Base-by-base conservation (phyloP, 371 early-diverging fungal genomes). In the Apophysomyces elegans region DNA sequence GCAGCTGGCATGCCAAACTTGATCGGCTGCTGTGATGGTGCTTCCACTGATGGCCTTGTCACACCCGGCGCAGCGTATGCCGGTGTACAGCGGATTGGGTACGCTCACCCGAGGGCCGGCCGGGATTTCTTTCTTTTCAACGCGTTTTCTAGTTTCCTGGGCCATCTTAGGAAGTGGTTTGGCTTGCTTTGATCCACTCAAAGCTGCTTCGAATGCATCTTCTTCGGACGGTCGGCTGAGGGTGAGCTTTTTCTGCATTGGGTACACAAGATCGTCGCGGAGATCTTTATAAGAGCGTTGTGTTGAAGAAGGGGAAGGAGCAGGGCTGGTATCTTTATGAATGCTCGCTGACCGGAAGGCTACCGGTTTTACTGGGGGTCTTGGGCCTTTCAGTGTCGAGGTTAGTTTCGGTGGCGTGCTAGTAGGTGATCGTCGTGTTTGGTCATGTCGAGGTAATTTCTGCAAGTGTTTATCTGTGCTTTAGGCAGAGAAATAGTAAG, bases 1-100 rank as follows among this genome's bases (percentile, higher is more conserved):
- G 67, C 90, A 90, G 12, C 81, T 84, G 13, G 88, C 74, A 62
- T 93, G 93, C 91, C 91, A 93, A 7, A 79, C 77, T 44, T 84
- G 83, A 8, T 84, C 87, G 63, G 88, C 79, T 3, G 92, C 92
- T 6, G 81, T 81, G 36, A 93, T 84, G 45, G 83, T 78, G 57
- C 75, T 79, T 0, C 87, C 89, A 13, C 77, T 69, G 39, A 87
- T 79, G 0, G 81, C 75, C 21, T 84, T 75, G 7, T 83, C 71
- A 58, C 89, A 88, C 35, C 83, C 84, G 0, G 75, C 76, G 60
- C 89, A 88, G 1, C 73, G 70, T 7, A 74, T 45, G 21, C 72
- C 72, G 13, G 57, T 54, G 38, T 69, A 69, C 11, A 69, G 37
- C 14, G 69, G 69, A 18, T 64, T 69, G 14, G 69, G 62, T 5